These are phyloP conservation scores for Gaeumannomyces sp. DNA, from an alignment of 2,329 filamentous ascomycete genomes.

Conservation along the genomic window DNA sequence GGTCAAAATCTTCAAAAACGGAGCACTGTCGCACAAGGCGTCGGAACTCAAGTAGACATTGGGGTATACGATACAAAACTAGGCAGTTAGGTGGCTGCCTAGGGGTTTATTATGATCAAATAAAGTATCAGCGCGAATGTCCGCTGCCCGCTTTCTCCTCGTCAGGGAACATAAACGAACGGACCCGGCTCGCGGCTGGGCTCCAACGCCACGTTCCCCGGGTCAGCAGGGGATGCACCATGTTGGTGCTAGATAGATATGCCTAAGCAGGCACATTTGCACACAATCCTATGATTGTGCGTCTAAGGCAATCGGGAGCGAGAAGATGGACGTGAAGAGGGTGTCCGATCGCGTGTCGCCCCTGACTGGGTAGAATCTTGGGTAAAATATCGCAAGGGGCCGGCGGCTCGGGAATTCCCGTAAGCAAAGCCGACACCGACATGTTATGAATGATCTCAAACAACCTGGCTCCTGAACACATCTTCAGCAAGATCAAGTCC, in stretches of 20 bases:
- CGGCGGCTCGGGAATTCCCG: no score
- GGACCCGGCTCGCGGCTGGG: neutral
- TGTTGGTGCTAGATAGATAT: neutral
- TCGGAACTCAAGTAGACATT: no score
- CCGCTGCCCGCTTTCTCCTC: slow-evolving; percentile 18
- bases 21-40: no score
- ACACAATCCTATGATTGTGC: no score
- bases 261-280: neutral
- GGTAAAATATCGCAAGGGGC: neutral
- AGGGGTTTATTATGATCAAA: neutral
- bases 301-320: no score
- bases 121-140: slow-evolving; percentile 19
- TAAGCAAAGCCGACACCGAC: neutral
- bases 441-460: neutral
- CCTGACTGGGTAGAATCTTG: neutral
- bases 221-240: neutral
- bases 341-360: no score
- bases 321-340: neutral
- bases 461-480: neutral
- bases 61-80: no score
- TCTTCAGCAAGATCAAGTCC: neutral
- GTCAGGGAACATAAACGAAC: neutral
- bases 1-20: no score
- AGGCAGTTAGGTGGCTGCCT: neutral
- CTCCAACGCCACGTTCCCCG: neutral